Base-by-base conservation (phyloP, 805 yeast genomes). In the Pichia gijzeniarum region DNA sequence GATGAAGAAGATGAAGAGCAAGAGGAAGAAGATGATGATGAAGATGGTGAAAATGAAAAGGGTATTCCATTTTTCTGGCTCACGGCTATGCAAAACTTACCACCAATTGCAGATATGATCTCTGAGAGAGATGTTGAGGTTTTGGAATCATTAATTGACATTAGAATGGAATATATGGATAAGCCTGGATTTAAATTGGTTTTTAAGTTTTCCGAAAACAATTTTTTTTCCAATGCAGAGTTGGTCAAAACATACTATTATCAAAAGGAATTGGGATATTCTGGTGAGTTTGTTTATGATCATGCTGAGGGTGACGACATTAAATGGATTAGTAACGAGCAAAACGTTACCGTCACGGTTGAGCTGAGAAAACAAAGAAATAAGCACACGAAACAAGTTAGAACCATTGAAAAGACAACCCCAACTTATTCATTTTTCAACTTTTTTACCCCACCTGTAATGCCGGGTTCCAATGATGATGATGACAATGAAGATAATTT, bases 351-450 rank as follows among this genome's bases (percentile, higher is more conserved):
- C 17, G 78, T 93, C 46, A 69, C 72, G 48, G 82, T 93, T 47
- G 97, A 91, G 72, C 85, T 87, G 76, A 82, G 97, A 70, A 93
- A 90, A 70, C 99, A 93, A 73, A 83, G 98, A 71, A 93, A 93
- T 68, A 91, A 90, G 72, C 80, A 84, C 64, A 93, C 99, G 48
- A 90, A 90, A 67, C 96, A 93, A 64, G 91, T 96, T 16, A 80
- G 99, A 68, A 89, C 95, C 41, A 83, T 93, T 56, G 97, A 91
- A 68, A 91, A 91, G 70, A 74, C 88, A 56, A 81, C 95, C 8
- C 96, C 97, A n/a, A 79, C 82, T 44, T 96, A 88, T 58, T 88
- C 96, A 19, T 93, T 93, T 72, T 93, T 93, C 77, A 85, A 84
- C 71, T 93, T 93, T 70, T 93, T 93, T 67, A 85, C 80, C 57